These are phyloP conservation scores for Brassica cretica DNA, from an alignment of 345 rosid species.

Conservation along the genomic window DNA sequence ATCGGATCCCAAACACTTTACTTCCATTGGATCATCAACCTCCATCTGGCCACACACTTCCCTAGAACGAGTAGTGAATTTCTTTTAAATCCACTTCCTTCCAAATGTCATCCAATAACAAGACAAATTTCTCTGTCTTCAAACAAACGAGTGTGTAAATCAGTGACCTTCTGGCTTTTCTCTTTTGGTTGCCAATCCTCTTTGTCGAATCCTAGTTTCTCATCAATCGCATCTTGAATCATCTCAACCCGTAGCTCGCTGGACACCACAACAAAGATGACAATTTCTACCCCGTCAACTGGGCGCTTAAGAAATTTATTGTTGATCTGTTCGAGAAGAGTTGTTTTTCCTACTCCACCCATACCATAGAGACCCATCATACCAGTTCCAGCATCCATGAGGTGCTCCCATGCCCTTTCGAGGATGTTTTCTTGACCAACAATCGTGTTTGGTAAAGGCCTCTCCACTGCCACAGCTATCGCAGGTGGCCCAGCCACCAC, in stretches of 20 bases:
- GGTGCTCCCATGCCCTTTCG: not conserved
- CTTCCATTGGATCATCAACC: not conserved
- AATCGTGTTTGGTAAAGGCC: not conserved
- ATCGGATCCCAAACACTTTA: not conserved
- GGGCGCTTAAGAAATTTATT: not conserved
- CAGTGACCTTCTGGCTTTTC: not conserved
- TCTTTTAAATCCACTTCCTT: not conserved
- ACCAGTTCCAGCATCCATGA: not conserved
- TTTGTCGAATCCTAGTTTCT: not conserved
- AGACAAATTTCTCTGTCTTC: not conserved
- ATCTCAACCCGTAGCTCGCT: not conserved
- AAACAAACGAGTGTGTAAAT: not conserved
- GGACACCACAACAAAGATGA: not conserved
- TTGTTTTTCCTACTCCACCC: conserved; percentile 1
- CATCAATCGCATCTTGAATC: not conserved
- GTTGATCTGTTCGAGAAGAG: conserved; percentile 27
- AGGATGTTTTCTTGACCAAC: conserved; percentile 11
- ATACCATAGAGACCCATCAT: not conserved
- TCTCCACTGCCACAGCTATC: not conserved
- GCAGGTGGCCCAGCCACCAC: not conserved
- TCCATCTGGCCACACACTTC: not conserved
- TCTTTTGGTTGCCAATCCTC: not conserved
- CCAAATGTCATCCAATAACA: not conserved
- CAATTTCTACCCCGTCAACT: not conserved
- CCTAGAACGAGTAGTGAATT: not conserved